Evolutionary conservation across 495 filamentous ascomycete genomes (phyloP).

Genomic region (Xylaria scruposa): DNA sequence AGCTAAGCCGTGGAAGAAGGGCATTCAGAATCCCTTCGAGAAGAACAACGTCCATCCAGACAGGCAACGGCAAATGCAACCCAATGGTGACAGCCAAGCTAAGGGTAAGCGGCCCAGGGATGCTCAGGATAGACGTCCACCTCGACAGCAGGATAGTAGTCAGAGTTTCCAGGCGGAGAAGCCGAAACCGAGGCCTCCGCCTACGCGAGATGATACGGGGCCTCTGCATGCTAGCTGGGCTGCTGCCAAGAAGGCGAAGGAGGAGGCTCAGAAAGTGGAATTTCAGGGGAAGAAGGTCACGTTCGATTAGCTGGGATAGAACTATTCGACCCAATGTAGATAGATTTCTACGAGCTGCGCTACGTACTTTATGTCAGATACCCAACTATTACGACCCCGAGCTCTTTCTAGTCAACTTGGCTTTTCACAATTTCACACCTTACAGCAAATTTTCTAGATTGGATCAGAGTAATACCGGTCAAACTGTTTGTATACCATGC

Average conservation of each 20-base stretch:
- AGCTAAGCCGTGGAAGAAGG: constrained; percentile 55
- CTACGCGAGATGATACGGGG: constrained; percentile 64
- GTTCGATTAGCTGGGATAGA: constrained; percentile 69
- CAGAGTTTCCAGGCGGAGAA: constrained; percentile 9
- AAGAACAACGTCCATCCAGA: constrained; percentile 35
- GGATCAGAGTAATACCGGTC: no score
- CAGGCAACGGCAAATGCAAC: constrained; percentile 34
- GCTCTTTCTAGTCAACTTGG: no score
- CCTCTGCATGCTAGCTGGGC: constrained; percentile 93
- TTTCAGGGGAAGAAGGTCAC: constrained; percentile 90
- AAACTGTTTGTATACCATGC: no score
- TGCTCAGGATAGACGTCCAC: constrained; percentile 24
- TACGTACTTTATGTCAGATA: constrained; percentile 22
- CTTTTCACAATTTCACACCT: no score
- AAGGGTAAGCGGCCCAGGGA: neutral
- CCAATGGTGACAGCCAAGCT: constrained; percentile 20
- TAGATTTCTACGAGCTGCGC: neutral
- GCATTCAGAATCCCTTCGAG: constrained; percentile 43
- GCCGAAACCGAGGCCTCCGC: constrained; percentile 44
- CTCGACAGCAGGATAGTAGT: constrained; percentile 29
- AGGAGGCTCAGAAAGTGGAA: constrained; percentile 63
- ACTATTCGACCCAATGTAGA: neutral
- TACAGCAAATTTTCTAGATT: no score
- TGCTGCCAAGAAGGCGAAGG: constrained; percentile 85
- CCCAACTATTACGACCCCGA: neutral